Evolutionary conservation across 768 basidiomycete genomes (phyloP), one percentile per base, ranked within the genome.

Genomic region (Xerocomellus amylosporus): DNA sequence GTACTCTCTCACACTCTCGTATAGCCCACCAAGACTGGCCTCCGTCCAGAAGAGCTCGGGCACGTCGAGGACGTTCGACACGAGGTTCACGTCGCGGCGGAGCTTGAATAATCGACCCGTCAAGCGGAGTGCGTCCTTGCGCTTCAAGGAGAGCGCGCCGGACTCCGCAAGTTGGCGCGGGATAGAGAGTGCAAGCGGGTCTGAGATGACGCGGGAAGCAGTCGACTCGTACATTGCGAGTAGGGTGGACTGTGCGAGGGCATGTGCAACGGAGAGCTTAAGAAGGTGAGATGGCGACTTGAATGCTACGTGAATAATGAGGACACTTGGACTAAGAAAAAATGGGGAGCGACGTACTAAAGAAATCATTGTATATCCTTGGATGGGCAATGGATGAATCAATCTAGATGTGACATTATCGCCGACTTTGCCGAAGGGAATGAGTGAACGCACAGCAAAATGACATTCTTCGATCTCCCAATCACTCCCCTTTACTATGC

Each of bases 401-500:
- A 64, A 93, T 89, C 90, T 90, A 56, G 2, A 38, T 22, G 37
- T 6, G 13, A 22, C 14, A 24, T 49, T 8, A 40, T 37, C 45
- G 58, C 13, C 40, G n/a, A 40, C 39, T 34, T 33, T 28, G 8
- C 36, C 12, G 10, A 24, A 30, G n/a, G 15, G 31, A 8, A 22
- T 30, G n/a, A 14, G 24, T 31, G 28, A 51, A 68, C 64, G 46
- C 65, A 93, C 92, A 12, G 82, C 78, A 72, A 85, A 97, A 75
- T 97, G 94, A 60, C 89, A 96, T 64, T 93, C 88, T 68, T 98
- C 95, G 19, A 95, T 77, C 66, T 97, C 93, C 94, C 94, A 95
- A 58, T 87, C 81, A 10, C 79, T 81, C 65, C 90, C 83, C 8
- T 70, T 69, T 38, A 88, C 74, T 48, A 75, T 77, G 40, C 87